These are phyloP conservation scores for Aspergillus fumigatus DNA, from an alignment of 2,329 filamentous ascomycete species.

Conservation along the genomic window DNA sequence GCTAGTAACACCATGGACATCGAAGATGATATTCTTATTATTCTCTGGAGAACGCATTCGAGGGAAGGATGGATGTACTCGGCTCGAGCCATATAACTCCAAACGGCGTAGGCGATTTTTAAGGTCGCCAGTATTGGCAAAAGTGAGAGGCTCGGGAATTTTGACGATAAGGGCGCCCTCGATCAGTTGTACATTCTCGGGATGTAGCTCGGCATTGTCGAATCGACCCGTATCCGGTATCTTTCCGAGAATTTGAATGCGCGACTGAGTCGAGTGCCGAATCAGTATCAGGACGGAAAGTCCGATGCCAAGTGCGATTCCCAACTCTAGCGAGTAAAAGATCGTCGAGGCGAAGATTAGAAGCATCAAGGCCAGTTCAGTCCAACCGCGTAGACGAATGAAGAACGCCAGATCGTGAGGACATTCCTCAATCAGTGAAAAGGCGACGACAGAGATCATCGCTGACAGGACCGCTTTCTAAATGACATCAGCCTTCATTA, in stretches of 20 bases:
- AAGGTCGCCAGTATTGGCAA: conserved; percentile 91
- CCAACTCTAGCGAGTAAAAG: conserved; percentile 89
- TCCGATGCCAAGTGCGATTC: conserved; percentile 90
- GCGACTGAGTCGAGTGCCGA: conserved; percentile 81
- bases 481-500: neutral
- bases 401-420: conserved; percentile 93
- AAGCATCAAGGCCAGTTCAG: conserved; percentile 79
- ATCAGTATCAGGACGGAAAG: conserved; percentile 87
- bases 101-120: conserved; percentile 77
- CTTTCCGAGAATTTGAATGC: conserved; percentile 92
- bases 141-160: conserved; percentile 93
- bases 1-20: conserved; percentile 93
- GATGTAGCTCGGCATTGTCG: conserved; percentile 73
- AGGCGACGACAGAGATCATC: conserved; percentile 94
- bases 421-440: conserved; percentile 89
- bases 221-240: conserved; percentile 79
- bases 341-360: conserved; percentile 89
- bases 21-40: conserved; percentile 91
- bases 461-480: conserved; percentile 89
- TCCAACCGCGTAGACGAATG: conserved; percentile 75
- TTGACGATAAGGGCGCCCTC: conserved; percentile 94
- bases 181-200: conserved; percentile 75
- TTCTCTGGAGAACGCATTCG: conserved; percentile 70
- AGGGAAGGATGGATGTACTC: conserved; percentile 82
- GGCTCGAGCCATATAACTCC: conserved; percentile 82